phyloP scores from a whole-genome alignment of 768 basidiomycete species.

The Agaricus bisporus region DNA sequence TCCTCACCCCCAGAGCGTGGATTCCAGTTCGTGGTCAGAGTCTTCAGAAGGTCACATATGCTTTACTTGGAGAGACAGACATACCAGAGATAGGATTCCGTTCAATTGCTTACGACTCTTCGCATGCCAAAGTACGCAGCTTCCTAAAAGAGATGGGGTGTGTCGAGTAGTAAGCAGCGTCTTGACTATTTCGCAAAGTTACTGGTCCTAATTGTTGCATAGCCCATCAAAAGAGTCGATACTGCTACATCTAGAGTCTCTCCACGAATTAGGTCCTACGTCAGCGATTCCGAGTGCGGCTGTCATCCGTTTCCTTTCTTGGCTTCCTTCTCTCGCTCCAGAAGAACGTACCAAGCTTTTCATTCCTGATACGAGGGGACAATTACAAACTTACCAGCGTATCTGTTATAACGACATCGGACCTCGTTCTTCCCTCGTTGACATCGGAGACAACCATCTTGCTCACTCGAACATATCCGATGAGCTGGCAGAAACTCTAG shows the following conservation, averaged over 20 bases:
- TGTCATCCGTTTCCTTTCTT: not conserved
- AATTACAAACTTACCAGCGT: conserved; percentile 21
- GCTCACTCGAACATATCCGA: conserved; percentile 28
- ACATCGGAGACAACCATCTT: conserved; percentile 14
- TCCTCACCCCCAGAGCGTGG: conserved; percentile 22
- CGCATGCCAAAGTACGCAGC: conserved; percentile 10
- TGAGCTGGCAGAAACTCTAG: conserved; percentile 22
- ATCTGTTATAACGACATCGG: conserved; percentile 40
- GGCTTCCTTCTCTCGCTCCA: conserved; percentile 8
- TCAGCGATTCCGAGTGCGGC: not conserved
- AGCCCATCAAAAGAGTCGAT: conserved; percentile 28
- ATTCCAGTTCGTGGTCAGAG: conserved; percentile 23
- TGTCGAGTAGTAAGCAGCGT: conserved; percentile 25
- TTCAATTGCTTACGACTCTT: conserved; percentile 17
- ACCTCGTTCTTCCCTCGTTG: conserved; percentile 20
- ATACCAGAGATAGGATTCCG: conserved; percentile 21
- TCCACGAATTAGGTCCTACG: not conserved
- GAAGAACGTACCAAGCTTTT: conserved; percentile 22
- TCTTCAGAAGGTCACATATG: conserved; percentile 16
- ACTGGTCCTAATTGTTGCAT: not conserved
- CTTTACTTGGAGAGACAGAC: conserved; percentile 16
- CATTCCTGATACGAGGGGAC: conserved; percentile 25
- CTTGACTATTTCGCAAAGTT: not conserved
- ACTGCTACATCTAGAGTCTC: conserved; percentile 17
- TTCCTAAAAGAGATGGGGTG: conserved; percentile 34